Evolutionary conservation across 352 stramenopile genomes (phyloP), one percentile per base, ranked within the genome.

Genomic region (Phytophthora tentaculata): DNA sequence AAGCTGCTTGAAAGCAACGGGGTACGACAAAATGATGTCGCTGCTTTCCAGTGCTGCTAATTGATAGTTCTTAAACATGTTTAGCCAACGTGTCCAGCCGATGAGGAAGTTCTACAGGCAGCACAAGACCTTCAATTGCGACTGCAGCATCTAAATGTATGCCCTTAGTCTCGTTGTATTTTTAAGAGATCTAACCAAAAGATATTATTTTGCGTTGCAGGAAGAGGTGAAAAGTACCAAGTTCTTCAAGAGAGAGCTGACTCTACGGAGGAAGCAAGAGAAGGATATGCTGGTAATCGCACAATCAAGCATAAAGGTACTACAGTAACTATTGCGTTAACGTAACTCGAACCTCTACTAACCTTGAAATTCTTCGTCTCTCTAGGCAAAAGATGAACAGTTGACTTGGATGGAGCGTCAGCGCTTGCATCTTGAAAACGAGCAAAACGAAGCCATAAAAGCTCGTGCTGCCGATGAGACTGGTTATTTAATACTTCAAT

Each of bases 381-480:
- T n/a, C 7, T 44, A 81, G 69, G 63, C 76, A 39, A 81, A 83
- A 67, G 56, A 70, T 43, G 73, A 83, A 0, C 76, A 81, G 51
- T 53, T 83, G 17, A 56, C 35, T 56, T 83, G 76, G 76, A 51
- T 83, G 17, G 61, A 83, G n/a, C 69, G 76, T 20, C 76, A 81
- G 29, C 73, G 60, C n/a, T 37, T 61, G 3, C 71, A 77, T 61
- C 58, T 83, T 7, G 54, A 67, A 57, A 72, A 73, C 19, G 68
- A 80, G 52, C 58, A 56, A 39, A 64, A 69, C 17, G 72, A 77
- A 47, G 60, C 55, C 17, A n/a, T 44, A 44, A 68, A 65, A 19
- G 26, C 51, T 7, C 57, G 61, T 19, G 49, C 53, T 68, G 51
- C 50, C 35, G 63, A 80, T 14, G 64, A 84, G 63, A 37, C 65